Evolutionary conservation across 2,329 filamentous ascomycete species (phyloP), one percentile per base, ranked within the genome.

Genomic region (Clarireedia paspali): DNA sequence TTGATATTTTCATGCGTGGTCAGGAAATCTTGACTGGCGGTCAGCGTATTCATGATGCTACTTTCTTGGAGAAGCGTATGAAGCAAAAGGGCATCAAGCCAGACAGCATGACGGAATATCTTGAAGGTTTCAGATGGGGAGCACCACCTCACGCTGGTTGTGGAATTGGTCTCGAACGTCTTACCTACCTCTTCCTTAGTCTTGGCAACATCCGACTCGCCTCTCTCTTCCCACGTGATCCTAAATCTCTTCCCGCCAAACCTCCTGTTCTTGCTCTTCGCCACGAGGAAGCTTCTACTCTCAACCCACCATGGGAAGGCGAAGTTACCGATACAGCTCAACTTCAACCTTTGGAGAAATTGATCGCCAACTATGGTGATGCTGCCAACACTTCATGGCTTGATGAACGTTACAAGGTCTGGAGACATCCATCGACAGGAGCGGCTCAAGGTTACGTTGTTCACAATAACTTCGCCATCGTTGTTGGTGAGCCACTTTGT

Each of bases 321-420:
- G 70, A 63, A 65, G 71, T 60, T 64, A 71, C 58, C 55, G 64
- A 73, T 12, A 73, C 40, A 74, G 62, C 68, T 69, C 47, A 84
- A 50, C 75, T 87, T 53, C 91, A 91, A 51, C 79, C 89, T 0
- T 70, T 96, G 5, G 89, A 91, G 69, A 87, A 95, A 68, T 83
- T 96, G 44, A 91, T 96, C 70, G 90, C 90, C 67, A 96, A 96
- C 71, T 96, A 96, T 64, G 91, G 91, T 60, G 91, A 96, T 71
- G 90, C 91, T 2, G 91, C 90, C 49, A 95, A 95, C 67, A 96
- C 91, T 0, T 94, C 90, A 0, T 96, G 91, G 90, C 81, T 94
- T 6, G 91, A 96, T 69, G 88, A 91, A 6, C 84, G 90, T 6
- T 96, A 91, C 70, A 80, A 89, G 67, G 84, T 95, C 57, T 96